Evolutionary conservation across 2,329 filamentous ascomycete genomes (phyloP), one percentile per base, ranked within the genome.

Genomic region (Emergomyces pasteurianus): DNA sequence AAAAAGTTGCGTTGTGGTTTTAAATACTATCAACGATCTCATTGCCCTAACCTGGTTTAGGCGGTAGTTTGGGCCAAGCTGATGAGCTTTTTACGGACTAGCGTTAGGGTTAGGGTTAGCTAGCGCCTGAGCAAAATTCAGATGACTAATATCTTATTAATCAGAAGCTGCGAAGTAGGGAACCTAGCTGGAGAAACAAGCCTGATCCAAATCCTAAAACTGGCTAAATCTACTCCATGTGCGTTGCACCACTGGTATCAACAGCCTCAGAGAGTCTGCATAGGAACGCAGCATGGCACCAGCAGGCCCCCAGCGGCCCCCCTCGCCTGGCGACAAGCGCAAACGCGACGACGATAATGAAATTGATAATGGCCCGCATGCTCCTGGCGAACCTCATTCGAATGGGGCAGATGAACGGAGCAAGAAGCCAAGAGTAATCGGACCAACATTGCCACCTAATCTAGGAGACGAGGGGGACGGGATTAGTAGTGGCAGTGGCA

Each of bases 381-480:
- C 10, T 3, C 9, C 34, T 31, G 5, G 8, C 2, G 16, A 40
- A 18, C 4, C 23, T 10, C 42, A 36, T 31, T 23, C 31, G 12
- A 55, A 47, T 21, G n/a, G 23, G 6, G 12, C 52, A 36, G 40
- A 36, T 47, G 43, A 59, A 26, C 56, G 54, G 38, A 58, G 28
- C 6, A 83, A 83, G 70, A 77, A 78, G 64, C 74, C 76, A 65
- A 76, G 78, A 65, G 73, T 80, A n/a, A 71, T 79, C 59, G 81
- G 82, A 42, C 82, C 83, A 60, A 78, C 80, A 31, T 74, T 77
- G 62, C 80, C 79, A 52, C 67, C 71, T 8, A 53, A 67, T 12
- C 63, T 66, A 26, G 66, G 67, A 8, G 65, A 70, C 26, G 63
- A 67, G 12, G 63, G 65, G 8, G 68, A 42, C 26, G n/a, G n/a